These are phyloP conservation scores for Coccomyxa subellipsoidea DNA, from an alignment of 163 green algal species.

Conservation along the genomic window DNA sequence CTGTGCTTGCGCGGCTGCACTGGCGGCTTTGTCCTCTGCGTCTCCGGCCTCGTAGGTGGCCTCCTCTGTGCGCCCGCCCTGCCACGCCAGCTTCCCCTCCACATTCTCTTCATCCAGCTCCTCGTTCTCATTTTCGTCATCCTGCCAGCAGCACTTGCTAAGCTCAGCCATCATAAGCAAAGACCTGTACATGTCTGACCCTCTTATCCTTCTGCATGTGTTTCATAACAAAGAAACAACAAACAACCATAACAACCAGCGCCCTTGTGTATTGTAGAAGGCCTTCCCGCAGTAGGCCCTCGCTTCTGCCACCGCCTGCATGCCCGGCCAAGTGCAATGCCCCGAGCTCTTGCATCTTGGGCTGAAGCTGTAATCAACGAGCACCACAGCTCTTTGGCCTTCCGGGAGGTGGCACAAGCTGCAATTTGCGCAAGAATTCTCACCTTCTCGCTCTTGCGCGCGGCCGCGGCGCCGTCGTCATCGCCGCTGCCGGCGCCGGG, in stretches of 20 bases:
- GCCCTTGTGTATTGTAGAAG: no score
- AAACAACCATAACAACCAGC: no score
- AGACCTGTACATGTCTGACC: no score
- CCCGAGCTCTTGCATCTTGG: no score
- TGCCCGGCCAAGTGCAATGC: no score
- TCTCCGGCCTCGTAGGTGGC: slow-evolving; percentile 77
- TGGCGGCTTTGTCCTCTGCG: slow-evolving; percentile 47
- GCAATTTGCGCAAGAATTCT: neutral
- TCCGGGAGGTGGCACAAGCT: no score
- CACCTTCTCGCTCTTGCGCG: neutral
- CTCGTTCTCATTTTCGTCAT: slow-evolving; percentile 62
- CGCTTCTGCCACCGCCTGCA: no score
- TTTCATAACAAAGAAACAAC: no score
- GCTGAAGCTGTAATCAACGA: no score
- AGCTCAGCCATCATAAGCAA: neutral
- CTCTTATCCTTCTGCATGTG: no score
- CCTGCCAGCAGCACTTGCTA: slow-evolving; percentile 20
- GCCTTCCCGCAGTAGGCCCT: no score
- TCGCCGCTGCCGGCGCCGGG: slow-evolving; percentile 29
- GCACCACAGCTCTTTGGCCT: no score
- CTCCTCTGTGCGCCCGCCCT: slow-evolving; percentile 61
- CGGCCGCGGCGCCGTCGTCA: slow-evolving; percentile 20
- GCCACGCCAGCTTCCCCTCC: slow-evolving; percentile 67
- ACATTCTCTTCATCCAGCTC: slow-evolving; percentile 74
- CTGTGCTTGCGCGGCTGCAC: neutral